Conservation (phyloP, 805 yeast genomes). For the Pichia gijzeniarum region DNA sequence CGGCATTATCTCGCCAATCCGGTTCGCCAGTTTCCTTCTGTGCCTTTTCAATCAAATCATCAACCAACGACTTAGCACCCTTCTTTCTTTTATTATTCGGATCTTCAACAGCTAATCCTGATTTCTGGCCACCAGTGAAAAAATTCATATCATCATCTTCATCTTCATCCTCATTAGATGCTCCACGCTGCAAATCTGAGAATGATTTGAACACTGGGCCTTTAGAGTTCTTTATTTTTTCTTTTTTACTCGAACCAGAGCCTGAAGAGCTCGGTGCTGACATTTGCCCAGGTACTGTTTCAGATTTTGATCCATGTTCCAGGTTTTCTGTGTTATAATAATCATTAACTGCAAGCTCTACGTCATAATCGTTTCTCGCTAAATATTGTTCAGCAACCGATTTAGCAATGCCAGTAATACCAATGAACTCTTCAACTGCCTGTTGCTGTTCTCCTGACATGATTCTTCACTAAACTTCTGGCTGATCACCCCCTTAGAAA, state of each 20-base stretch:
- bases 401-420: slow-evolving; percentile 23
- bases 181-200: slow-evolving; percentile 26
- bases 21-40: slow-evolving; percentile 53
- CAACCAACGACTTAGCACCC: slow-evolving; percentile 39
- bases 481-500: too few relatives aligned
- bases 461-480: neutral
- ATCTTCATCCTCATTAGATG: slow-evolving; percentile 27
- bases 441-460: slow-evolving; percentile 4
- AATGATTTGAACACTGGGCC: slow-evolving; percentile 26
- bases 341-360: slow-evolving; percentile 24
- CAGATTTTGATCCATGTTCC: slow-evolving; percentile 3
- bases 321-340: slow-evolving; percentile 17
- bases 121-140: slow-evolving; percentile 63
- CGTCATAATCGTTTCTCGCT: slow-evolving; percentile 24
- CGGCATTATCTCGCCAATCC: slow-evolving; percentile 24
- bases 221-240: slow-evolving; percentile 1
- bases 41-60: slow-evolving; percentile 60
- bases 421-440: slow-evolving; percentile 12
- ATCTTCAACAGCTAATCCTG: slow-evolving; percentile 74
- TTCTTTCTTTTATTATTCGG: slow-evolving; percentile 41
- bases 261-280: too few relatives aligned
- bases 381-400: slow-evolving; percentile 34
- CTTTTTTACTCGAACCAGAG: neutral
- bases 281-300: neutral
- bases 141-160: slow-evolving; percentile 34